Evolutionary conservation across 2,329 filamentous ascomycete genomes (phyloP).

Genomic region (Aureobasidium sp.): DNA sequence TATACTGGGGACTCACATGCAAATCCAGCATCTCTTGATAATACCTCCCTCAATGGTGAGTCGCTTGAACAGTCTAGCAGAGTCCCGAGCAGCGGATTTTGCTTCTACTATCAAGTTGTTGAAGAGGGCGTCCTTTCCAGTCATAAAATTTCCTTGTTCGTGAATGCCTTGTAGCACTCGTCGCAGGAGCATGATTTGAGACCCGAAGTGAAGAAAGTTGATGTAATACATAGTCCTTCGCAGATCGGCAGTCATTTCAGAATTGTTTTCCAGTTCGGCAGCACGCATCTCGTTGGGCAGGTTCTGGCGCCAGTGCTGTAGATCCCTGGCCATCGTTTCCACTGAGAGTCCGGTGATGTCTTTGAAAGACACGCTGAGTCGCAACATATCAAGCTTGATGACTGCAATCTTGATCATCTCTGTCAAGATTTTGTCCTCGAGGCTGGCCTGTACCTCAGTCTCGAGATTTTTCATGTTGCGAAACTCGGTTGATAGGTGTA

Average conservation of each 20-base stretch:
- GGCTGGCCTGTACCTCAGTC: neutral
- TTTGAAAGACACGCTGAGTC: constrained; percentile 8
- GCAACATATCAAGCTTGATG: constrained; percentile 15
- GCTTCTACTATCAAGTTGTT: neutral
- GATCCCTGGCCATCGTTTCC: constrained; percentile 4
- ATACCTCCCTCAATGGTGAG: neutral
- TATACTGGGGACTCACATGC: constrained; percentile 3
- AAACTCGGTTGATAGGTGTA: neutral
- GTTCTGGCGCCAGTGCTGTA: neutral
- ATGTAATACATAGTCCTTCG: constrained; percentile 14
- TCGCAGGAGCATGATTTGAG: constrained; percentile 12
- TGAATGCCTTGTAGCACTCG: constrained; percentile 6
- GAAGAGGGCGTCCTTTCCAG: neutral
- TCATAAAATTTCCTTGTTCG: neutral
- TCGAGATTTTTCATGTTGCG: neutral
- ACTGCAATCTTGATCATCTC: constrained; percentile 14
- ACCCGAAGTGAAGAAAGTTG: constrained; percentile 10
- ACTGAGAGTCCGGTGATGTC: neutral
- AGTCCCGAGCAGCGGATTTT: neutral
- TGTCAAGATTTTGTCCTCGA: constrained; percentile 8
- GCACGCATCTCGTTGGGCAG: constrained; percentile 3
- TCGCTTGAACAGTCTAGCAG: constrained; percentile 4
- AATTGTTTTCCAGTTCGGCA: neutral
- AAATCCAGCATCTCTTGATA: constrained; percentile 13
- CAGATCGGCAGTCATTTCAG: neutral